Conservation (phyloP, 208 protist species). For the Zelonia costaricensis region DNA sequence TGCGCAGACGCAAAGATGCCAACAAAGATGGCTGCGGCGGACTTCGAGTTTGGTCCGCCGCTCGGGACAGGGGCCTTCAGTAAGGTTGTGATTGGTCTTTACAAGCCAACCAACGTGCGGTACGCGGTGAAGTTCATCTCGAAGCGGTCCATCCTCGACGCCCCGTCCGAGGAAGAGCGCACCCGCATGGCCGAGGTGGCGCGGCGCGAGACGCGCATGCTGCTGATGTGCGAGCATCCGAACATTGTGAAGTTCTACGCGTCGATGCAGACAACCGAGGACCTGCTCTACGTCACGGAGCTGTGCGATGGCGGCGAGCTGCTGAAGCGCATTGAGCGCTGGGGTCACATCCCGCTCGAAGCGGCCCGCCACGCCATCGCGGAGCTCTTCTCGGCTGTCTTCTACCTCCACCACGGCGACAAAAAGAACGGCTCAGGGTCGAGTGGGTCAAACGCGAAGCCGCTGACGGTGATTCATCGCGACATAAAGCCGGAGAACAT, state of each 20-base stretch:
- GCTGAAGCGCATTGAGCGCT: slow-evolving; percentile 58
- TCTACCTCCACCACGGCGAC: slow-evolving; percentile 94
- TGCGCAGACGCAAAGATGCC: slow-evolving; percentile 26
- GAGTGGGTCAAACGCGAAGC: slow-evolving; percentile 18
- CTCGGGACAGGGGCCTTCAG: slow-evolving; percentile 88
- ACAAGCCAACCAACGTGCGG: slow-evolving; percentile 57
- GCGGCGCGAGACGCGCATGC: slow-evolving; percentile 79
- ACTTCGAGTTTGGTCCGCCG: slow-evolving; percentile 77
- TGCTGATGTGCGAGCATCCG: slow-evolving; percentile 88
- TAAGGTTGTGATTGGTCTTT: slow-evolving; percentile 79
- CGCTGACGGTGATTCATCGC: slow-evolving; percentile 90
- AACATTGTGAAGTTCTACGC: slow-evolving; percentile 87
- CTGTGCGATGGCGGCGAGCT: slow-evolving; percentile 88
- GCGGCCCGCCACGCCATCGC: slow-evolving; percentile 85
- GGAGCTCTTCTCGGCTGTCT: slow-evolving; percentile 94
- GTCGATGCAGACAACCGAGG: slow-evolving; percentile 81
- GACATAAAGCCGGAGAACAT: slow-evolving; percentile 98
- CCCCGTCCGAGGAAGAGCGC: slow-evolving; percentile 82
- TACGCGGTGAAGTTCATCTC: slow-evolving; percentile 90
- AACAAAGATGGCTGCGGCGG: slow-evolving; percentile 59
- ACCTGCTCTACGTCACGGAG: slow-evolving; percentile 88
- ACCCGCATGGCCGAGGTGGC: slow-evolving; percentile 86
- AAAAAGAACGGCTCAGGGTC: slow-evolving; percentile 40
- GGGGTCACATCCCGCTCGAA: slow-evolving; percentile 76
- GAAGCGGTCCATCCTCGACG: slow-evolving; percentile 82